Evolutionary conservation across 2,329 filamentous ascomycete species (phyloP).

Genomic region (Alternaria brassicae): DNA sequence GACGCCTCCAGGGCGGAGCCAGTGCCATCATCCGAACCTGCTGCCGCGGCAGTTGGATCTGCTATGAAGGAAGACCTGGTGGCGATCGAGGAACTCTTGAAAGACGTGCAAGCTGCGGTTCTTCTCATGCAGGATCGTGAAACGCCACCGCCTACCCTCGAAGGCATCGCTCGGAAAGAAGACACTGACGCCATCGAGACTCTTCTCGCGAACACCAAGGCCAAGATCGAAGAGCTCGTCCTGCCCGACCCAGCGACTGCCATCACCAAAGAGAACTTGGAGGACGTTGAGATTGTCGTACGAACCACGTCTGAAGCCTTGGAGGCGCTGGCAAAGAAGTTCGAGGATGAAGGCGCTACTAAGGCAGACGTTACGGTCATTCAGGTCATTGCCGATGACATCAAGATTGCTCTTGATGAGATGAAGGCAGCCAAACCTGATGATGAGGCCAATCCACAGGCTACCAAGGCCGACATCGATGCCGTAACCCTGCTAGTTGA

Average conservation of each 20-base stretch:
- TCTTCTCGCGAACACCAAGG: slow-evolving; percentile 86
- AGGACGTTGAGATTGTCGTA: slow-evolving; percentile 70
- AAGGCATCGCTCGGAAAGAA: slow-evolving; percentile 73
- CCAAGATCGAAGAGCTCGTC: slow-evolving; percentile 80
- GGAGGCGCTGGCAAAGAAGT: slow-evolving; percentile 67
- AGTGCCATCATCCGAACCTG: slow-evolving; percentile 44
- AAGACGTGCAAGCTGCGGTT: slow-evolving; percentile 67
- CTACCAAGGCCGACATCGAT: slow-evolving; percentile 83
- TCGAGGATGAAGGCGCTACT: slow-evolving; percentile 72
- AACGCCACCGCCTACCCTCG: slow-evolving; percentile 34
- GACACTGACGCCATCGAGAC: slow-evolving; percentile 92
- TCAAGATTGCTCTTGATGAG: slow-evolving; percentile 78
- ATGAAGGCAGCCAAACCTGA: slow-evolving; percentile 58
- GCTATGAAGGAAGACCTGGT: slow-evolving; percentile 61
- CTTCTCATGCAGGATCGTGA: slow-evolving; percentile 41
- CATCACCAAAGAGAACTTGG: slow-evolving; percentile 68
- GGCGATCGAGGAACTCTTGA: slow-evolving; percentile 54
- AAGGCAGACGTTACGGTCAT: slow-evolving; percentile 81
- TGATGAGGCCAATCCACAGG: slow-evolving; percentile 63
- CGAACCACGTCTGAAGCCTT: slow-evolving; percentile 78
- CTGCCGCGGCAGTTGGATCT: slow-evolving; percentile 47
- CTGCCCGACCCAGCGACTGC: slow-evolving; percentile 71
- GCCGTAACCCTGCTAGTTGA: slow-evolving; percentile 78
- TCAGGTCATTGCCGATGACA: slow-evolving; percentile 78
- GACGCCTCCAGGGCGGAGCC: slow-evolving; percentile 62